phyloP scores from a whole-genome alignment of 2,329 filamentous ascomycete genomes.

The Phaeomoniella chlamydospora region DNA sequence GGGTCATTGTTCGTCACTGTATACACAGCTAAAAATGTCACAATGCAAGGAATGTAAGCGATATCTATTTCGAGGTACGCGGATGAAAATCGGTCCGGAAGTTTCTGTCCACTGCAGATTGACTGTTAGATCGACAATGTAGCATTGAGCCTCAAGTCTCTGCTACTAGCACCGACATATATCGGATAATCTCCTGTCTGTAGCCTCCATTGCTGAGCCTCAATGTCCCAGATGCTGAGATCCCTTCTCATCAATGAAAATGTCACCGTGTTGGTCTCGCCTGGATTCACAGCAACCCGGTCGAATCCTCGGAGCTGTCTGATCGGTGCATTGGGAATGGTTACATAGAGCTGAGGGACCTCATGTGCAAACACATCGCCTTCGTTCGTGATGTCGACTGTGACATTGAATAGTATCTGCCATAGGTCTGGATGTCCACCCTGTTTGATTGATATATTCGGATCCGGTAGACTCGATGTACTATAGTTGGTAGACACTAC shows the following conservation, averaged over 20 bases:
- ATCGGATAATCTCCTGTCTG: conserved; percentile 15
- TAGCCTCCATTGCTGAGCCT: conserved; percentile 19
- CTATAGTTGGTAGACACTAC: conserved; percentile 1
- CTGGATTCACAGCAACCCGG: conserved; percentile 29
- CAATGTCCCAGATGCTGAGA: conserved; percentile 21
- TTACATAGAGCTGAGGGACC: conserved; percentile 43
- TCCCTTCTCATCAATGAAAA: conserved; percentile 30
- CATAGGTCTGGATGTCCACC: conserved; percentile 42
- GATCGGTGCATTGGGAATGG: conserved; percentile 15
- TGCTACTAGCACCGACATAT: conserved; percentile 20
- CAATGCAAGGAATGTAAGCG: too few relatives aligned
- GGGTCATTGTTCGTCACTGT: too few relatives aligned
- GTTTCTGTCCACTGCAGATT: too few relatives aligned
- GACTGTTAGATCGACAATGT: too few relatives aligned
- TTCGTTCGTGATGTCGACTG: conserved; percentile 35
- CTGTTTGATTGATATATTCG: conserved; percentile 5
- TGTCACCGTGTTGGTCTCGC: conserved; percentile 22
- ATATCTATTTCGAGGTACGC: too few relatives aligned
- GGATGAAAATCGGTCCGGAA: too few relatives aligned
- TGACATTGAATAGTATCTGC: conserved; percentile 31
- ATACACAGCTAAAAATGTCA: too few relatives aligned
- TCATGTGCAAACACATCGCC: conserved; percentile 31
- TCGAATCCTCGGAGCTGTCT: conserved; percentile 37
- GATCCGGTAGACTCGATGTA: not conserved
- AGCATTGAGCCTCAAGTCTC: conserved; percentile 12